These are phyloP conservation scores for Prunus armeniaca DNA, from an alignment of 306 rosid genomes.

Conservation along the genomic window DNA sequence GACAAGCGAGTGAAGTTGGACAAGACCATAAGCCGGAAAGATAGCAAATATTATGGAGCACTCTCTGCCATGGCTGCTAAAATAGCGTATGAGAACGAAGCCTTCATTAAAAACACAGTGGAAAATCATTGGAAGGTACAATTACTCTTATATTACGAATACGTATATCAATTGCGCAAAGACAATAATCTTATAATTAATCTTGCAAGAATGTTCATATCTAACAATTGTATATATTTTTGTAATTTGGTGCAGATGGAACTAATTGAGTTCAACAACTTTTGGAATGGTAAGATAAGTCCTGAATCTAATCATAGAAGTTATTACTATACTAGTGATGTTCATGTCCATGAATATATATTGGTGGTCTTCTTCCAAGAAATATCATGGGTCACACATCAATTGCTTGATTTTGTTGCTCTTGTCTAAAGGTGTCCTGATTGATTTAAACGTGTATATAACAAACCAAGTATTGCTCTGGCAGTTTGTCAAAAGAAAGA, in stretches of 20 bases:
- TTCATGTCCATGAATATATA: too few relatives aligned
- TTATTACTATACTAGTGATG: not conserved
- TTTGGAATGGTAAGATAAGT: constrained; percentile 51
- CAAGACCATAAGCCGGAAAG: not conserved
- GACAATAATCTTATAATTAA: not conserved
- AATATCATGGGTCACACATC: too few relatives aligned
- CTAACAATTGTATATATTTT: not conserved
- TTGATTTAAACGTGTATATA: not conserved
- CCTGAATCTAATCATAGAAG: not conserved
- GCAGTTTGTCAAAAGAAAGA: constrained; percentile 49
- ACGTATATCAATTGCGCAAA: not conserved
- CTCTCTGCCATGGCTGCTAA: constrained; percentile 25
- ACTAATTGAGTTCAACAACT: constrained; percentile 41
- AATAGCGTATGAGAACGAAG: constrained; percentile 21
- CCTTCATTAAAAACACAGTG: constrained; percentile 4
- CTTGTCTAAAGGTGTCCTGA: not conserved
- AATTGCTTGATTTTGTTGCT: too few relatives aligned
- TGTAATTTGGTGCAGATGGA: constrained; percentile 39
- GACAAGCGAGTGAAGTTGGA: constrained; percentile 19
- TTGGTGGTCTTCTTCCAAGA: too few relatives aligned
- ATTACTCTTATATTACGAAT: not conserved
- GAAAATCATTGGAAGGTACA: constrained; percentile 19
- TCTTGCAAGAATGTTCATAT: too few relatives aligned
- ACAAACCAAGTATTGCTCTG: not conserved
- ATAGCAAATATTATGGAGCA: constrained; percentile 1